Percentiles rank a stretch among this genome's conserved stretches.
Evolutionary conservation across 208 protist species (phyloP).

Genomic region (Leishmania mexicana): DNA sequence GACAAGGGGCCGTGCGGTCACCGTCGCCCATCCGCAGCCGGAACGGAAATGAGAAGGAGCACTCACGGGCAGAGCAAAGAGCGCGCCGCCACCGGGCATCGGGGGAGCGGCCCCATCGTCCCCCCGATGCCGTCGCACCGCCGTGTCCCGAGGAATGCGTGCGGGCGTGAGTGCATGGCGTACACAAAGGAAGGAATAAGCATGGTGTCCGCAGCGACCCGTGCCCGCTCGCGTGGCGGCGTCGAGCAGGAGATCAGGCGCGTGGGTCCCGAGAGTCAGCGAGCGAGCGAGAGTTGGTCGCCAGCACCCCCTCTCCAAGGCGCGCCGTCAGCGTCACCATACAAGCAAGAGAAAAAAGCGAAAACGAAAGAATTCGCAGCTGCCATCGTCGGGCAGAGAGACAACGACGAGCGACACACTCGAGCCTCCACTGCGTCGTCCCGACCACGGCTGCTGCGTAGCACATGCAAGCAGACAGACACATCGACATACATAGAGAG

Average conservation of each 20-base stretch:
- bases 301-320: background rate
- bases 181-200: background rate
- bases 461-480: no score
- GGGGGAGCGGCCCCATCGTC: background rate
- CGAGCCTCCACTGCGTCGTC: no score
- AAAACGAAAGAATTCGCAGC: constrained; percentile 1
- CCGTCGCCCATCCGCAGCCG: background rate
- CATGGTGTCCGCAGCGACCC: background rate
- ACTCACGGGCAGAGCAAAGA: background rate
- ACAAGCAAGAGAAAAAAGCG: no score
- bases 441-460: no score
- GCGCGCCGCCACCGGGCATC: background rate
- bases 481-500: no score
- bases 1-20: background rate
- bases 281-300: background rate
- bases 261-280: background rate
- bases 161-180: background rate
- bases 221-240: background rate
- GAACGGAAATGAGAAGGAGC: background rate
- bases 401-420: no score
- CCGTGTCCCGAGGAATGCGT: background rate
- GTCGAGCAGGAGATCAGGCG: background rate
- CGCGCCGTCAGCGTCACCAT: background rate
- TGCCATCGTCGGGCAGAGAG: no score
- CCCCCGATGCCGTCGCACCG: background rate